Evolutionary conservation across 768 basidiomycete genomes (phyloP).

Genomic region (Candolleomyces eurysporus): DNA sequence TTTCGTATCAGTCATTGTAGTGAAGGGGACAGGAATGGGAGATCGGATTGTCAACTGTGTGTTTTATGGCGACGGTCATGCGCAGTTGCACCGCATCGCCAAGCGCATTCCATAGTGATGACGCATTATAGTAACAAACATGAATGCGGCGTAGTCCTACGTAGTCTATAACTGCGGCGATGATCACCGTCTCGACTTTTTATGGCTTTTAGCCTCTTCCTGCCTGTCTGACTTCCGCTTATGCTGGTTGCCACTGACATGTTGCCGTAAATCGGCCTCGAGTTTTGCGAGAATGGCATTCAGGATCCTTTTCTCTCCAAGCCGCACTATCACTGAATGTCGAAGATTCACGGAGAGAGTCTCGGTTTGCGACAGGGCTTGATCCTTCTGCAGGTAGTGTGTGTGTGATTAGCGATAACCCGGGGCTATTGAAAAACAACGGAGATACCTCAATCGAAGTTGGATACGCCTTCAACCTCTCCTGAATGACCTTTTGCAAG

Average conservation of each 20-base stretch:
- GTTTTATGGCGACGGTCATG: background rate
- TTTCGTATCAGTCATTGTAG: slow-evolving; percentile 7
- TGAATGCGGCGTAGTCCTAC: background rate
- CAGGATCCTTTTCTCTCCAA: slow-evolving; percentile 79
- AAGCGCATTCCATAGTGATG: background rate
- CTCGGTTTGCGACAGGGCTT: slow-evolving; percentile 39
- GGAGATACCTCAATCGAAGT: slow-evolving; percentile 52
- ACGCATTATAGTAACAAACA: background rate
- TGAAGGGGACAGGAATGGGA: background rate
- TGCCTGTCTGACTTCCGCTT: slow-evolving; percentile 11
- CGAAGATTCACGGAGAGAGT: slow-evolving; percentile 44
- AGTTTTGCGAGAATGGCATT: slow-evolving; percentile 22
- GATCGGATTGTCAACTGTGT: background rate
- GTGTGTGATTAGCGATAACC: slow-evolving; percentile 17
- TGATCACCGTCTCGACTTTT: slow-evolving; percentile 7
- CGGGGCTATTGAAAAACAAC: background rate
- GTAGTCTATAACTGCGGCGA: background rate
- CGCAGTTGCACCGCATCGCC: background rate
- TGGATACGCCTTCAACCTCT: slow-evolving; percentile 53
- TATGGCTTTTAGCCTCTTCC: slow-evolving; percentile 4
- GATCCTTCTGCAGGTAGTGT: slow-evolving; percentile 40
- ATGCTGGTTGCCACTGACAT: background rate
- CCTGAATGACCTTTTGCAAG: slow-evolving; percentile 45
- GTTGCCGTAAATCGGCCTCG: slow-evolving; percentile 5
- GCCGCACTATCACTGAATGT: slow-evolving; percentile 68